phyloP scores from a whole-genome alignment of 1,139 yeast genomes.

The Hyphopichia wangnamkhiaoensis region DNA sequence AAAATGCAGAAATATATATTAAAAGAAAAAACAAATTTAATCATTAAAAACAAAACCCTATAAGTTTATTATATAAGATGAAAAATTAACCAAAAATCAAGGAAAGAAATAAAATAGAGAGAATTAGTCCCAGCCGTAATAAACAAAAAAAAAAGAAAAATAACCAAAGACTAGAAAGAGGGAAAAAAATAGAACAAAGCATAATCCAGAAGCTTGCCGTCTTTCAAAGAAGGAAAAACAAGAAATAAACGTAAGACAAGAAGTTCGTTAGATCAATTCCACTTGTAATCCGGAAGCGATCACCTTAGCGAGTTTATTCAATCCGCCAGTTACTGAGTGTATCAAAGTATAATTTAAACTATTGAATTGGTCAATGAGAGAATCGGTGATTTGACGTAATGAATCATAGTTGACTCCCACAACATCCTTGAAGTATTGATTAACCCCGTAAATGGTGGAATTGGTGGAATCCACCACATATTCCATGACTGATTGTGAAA shows the following conservation, averaged over 20 bases:
- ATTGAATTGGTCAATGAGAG: background rate
- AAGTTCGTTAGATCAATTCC: background rate
- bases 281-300: background rate
- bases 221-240: background rate
- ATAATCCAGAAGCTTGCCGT: background rate
- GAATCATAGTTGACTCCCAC: background rate
- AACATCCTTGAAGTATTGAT: background rate
- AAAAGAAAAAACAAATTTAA: too few species aligned
- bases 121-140: background rate
- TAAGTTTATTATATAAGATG: too few species aligned
- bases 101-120: background rate
- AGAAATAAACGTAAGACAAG: background rate
- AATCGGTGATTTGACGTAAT: background rate
- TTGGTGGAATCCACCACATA: background rate
- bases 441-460: background rate
- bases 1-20: too few species aligned
- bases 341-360: background rate
- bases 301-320: background rate
- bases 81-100: background rate
- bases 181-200: too few species aligned
- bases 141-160: background rate
- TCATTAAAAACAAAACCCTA: too few species aligned
- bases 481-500: background rate
- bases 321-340: background rate
- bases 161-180: background rate